phyloP scores from a whole-genome alignment of 1,284 basidiomycete species.

The Hymenochaete sp. region DNA sequence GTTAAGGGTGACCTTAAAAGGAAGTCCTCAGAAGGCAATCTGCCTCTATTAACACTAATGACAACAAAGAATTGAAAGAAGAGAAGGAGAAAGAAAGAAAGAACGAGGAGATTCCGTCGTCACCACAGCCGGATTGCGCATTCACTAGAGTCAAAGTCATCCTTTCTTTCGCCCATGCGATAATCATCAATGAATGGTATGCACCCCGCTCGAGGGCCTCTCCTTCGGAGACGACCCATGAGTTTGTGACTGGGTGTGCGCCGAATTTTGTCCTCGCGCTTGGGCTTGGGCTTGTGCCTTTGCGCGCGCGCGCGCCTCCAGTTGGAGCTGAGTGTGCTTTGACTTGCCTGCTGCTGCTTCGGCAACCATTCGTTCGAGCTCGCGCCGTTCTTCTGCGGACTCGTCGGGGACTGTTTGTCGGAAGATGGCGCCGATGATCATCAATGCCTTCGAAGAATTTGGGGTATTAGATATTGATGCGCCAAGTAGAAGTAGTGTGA shows the following conservation, averaged over 20 bases:
- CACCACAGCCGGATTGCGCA: no score
- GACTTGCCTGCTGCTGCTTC: conserved; percentile 60
- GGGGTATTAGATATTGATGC: conserved; percentile 8
- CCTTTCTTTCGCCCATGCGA: neutral
- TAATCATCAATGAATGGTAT: neutral
- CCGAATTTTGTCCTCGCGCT: conserved; percentile 1
- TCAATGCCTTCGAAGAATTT: conserved; percentile 51
- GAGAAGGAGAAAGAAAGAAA: neutral
- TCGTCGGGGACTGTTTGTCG: conserved; percentile 79
- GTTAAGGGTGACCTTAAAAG: no score
- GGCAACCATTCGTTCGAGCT: conserved; percentile 79
- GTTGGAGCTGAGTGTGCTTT: conserved; percentile 40
- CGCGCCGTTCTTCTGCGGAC: conserved; percentile 83
- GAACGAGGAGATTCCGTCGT: neutral
- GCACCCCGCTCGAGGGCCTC: conserved; percentile 7
- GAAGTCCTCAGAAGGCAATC: no score
- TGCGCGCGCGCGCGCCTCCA: conserved; percentile 25
- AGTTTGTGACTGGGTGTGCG: no score
- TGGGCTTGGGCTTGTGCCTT: neutral
- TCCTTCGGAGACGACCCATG: neutral
- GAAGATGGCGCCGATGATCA: conserved; percentile 81
- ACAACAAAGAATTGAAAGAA: neutral
- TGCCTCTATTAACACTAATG: neutral
- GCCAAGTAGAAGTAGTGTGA: conserved; percentile 2
- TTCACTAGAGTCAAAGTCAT: no score